Base-by-base conservation (phyloP, 2,329 filamentous ascomycete species). In the Fusarium humuli region DNA sequence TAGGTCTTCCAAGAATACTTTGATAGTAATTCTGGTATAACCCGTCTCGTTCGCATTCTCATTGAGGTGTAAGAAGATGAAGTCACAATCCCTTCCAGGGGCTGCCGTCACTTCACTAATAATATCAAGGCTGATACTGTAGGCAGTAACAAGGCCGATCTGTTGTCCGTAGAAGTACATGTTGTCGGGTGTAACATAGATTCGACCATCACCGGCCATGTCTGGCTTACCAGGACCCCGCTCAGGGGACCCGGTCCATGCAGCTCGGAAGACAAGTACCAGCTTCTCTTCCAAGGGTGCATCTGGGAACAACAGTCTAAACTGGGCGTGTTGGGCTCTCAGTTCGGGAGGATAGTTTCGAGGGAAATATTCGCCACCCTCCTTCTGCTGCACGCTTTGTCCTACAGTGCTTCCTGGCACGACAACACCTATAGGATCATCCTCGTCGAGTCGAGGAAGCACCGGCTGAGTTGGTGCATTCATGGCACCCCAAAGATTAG, bases 81-180 rank as follows among this genome's bases (percentile, higher is more conserved):
- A 97, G 80, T 99, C 96, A 77, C 94, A 97, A 74, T 98, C 94
- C 77, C 91, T 91, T 22, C 96, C 96, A 14, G 94, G 91, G 3
- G 94, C 94, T 40, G 93, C 93, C 25, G 94, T 98, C 44, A 98
- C 93, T 79, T 98, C 96, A 11, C 90, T 89, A 60, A 99, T 93
- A 49, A 87, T 90, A 57, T 90, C 87, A 61, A 99, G 84, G 57
- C 87, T 89, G 53, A 97, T 88, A 18, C 88, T 88, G 53, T 94
- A 95, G 2, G 95, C 92, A 37, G 97, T 86, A 1, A 98, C 92
- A 8, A 99, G 86, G 8, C 96, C 96, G 78, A 98, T 90, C 77
- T 98, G 93, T 76, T 98, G 92, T 74, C 94, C 97, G 81, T 98
- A 99, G 77, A 99, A 98, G 79, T 97, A 98, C 78, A 99, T 90